Evolutionary conservation across 768 basidiomycete species (phyloP).

Genomic region (Chalciporus chontae): DNA sequence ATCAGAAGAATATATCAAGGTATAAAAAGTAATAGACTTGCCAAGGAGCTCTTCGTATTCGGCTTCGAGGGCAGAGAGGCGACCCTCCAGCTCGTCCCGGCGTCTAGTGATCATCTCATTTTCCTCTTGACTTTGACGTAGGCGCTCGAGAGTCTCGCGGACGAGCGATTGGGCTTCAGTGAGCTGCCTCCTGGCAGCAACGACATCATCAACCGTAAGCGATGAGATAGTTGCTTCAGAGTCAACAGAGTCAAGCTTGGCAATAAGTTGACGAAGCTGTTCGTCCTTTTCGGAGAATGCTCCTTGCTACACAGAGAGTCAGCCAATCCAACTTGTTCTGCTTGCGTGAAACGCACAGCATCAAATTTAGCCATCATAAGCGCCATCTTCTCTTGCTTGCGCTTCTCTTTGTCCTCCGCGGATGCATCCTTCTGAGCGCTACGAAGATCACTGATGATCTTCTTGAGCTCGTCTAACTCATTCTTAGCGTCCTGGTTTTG

Average conservation of each 20-base stretch:
- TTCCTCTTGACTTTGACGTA: conserved; percentile 90
- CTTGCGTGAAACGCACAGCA: conserved; percentile 52
- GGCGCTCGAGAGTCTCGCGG: conserved; percentile 85
- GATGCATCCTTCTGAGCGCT: conserved; percentile 78
- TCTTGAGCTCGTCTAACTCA: conserved; percentile 88
- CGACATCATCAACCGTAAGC: conserved; percentile 73
- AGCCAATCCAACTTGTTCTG: not conserved
- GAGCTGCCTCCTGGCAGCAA: conserved; percentile 80
- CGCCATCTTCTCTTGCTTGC: conserved; percentile 99
- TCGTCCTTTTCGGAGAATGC: conserved; percentile 95
- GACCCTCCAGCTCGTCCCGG: conserved; percentile 82
- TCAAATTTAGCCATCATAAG: conserved; percentile 99
- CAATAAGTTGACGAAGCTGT: conserved; percentile 78
- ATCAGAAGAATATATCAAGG: conserved; percentile 8
- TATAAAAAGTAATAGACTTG: conserved; percentile 35
- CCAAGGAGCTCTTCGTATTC: conserved; percentile 98
- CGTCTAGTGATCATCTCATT: conserved; percentile 79
- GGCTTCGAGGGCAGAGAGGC: conserved; percentile 76
- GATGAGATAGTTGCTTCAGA: conserved; percentile 49
- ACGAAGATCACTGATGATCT: conserved; percentile 75
- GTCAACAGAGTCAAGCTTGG: conserved; percentile 82
- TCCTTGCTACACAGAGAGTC: conserved; percentile 58
- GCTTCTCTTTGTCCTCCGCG: conserved; percentile 96
- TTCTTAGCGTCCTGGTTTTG: conserved; percentile 82
- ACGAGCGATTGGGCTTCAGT: conserved; percentile 83